A percentile compares a stretch with the other conserved stretches of the same genome.
These are phyloP conservation scores for Acer campestre DNA, from an alignment of 345 rosid species.

Conservation along the genomic window DNA sequence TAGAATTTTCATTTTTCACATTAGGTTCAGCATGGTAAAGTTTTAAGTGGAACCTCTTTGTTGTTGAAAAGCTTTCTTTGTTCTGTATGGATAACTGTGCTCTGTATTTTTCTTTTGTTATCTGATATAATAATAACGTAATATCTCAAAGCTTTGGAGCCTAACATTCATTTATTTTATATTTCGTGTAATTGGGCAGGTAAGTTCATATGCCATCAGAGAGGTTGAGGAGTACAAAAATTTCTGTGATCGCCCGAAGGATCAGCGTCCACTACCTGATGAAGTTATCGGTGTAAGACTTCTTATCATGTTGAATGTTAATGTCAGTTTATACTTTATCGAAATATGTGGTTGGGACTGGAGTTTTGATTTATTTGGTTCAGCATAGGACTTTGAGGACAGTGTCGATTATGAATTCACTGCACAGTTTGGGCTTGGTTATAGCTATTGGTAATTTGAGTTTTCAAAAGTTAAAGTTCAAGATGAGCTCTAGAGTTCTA, in stretches of 20 bases:
- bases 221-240: constrained; percentile 88
- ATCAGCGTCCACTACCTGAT: constrained; percentile 85
- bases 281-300: constrained; percentile 86
- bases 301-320: not conserved
- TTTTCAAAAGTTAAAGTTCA: not conserved
- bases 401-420: not conserved
- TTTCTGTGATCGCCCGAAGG: constrained; percentile 82
- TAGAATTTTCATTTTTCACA: not conserved
- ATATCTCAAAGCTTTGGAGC: not conserved
- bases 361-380: not conserved
- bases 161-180: not conserved
- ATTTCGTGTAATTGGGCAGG: constrained; percentile 39
- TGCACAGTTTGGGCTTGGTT: not conserved
- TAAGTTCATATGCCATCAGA: constrained; percentile 76
- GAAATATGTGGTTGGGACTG: constrained; percentile 1
- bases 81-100: not conserved
- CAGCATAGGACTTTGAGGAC: not conserved
- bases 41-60: not conserved
- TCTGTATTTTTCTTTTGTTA: not conserved
- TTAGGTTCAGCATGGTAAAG: not conserved
- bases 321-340: not conserved
- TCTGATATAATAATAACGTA: not conserved
- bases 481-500: not conserved
- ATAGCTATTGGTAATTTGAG: not conserved
- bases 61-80: constrained; percentile 3